phyloP scores from a whole-genome alignment of 495 filamentous ascomycete genomes.

The Cercophora sp. region DNA sequence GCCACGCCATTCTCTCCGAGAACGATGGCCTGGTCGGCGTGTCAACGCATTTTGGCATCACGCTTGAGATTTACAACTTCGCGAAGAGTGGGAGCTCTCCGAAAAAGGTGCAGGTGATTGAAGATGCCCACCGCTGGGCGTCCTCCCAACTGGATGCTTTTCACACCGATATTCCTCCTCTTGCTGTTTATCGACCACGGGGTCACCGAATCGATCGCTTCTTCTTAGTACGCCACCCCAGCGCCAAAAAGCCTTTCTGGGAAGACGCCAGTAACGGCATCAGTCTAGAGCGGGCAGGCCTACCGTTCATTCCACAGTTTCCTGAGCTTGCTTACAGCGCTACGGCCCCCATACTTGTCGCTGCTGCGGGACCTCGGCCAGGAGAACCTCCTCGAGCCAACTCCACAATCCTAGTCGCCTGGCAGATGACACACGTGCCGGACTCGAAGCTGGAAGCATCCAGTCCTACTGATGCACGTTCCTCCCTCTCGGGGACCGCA shows the following conservation, averaged over 20 bases:
- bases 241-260: conserved; percentile 22
- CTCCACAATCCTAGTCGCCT: conserved; percentile 25
- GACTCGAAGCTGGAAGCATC: conserved; percentile 14
- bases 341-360: conserved; percentile 23
- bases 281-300: conserved; percentile 17
- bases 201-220: conserved; percentile 26
- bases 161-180: conserved; percentile 19
- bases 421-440: conserved; percentile 24
- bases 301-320: conserved; percentile 29
- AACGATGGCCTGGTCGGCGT: conserved; percentile 23
- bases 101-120: conserved; percentile 29
- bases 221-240: conserved; percentile 20
- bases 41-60: conserved; percentile 28
- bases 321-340: conserved; percentile 27
- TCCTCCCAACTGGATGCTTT: conserved; percentile 20
- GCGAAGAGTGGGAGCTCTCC: conserved; percentile 15
- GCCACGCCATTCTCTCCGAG: conserved; percentile 28
- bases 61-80: conserved; percentile 30
- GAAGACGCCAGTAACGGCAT: conserved; percentile 25
- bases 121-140: conserved; percentile 31
- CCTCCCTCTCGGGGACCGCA: conserved; percentile 11
- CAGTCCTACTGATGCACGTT: conserved; percentile 17
- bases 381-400: conserved; percentile 18
- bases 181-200: conserved; percentile 27
- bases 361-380: conserved; percentile 24